These are phyloP conservation scores for Schizophyllum commune DNA, from an alignment of 1,284 basidiomycete genomes.

Conservation along the genomic window DNA sequence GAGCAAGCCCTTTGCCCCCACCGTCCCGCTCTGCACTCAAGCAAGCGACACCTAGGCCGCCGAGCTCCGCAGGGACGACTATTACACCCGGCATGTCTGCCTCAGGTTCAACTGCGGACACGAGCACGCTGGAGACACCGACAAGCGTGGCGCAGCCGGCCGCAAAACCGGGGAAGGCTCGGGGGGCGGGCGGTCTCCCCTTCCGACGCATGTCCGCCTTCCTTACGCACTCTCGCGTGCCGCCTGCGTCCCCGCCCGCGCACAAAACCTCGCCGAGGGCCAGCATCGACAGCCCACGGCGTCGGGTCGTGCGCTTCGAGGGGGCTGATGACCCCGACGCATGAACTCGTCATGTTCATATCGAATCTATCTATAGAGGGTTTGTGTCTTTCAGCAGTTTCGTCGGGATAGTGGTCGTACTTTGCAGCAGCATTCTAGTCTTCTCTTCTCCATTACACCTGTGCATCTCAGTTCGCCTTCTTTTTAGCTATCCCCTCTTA, in stretches of 20 bases:
- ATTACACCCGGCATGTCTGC: background rate
- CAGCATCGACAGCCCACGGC: background rate
- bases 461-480: background rate
- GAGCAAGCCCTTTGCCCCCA: background rate
- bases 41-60: background rate
- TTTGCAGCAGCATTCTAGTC: background rate
- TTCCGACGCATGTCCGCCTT: background rate
- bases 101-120: background rate
- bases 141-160: background rate
- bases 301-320: background rate
- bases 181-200: too few relatives aligned
- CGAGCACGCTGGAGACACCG: background rate
- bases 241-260: background rate
- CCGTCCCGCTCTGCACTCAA: background rate
- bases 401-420: background rate
- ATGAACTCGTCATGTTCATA: background rate
- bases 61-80: background rate
- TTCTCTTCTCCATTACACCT: background rate
- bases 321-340: background rate
- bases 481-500: background rate
- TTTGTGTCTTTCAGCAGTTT: background rate
- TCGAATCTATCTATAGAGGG: background rate
- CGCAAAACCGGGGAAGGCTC: background rate
- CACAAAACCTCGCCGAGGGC: background rate
- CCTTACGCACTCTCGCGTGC: background rate